Percentiles rank a stretch among this genome's conserved stretches.
Evolutionary conservation across 257 asterid genomes (phyloP).

Genomic region (Nicotiana tomentosiformis): DNA sequence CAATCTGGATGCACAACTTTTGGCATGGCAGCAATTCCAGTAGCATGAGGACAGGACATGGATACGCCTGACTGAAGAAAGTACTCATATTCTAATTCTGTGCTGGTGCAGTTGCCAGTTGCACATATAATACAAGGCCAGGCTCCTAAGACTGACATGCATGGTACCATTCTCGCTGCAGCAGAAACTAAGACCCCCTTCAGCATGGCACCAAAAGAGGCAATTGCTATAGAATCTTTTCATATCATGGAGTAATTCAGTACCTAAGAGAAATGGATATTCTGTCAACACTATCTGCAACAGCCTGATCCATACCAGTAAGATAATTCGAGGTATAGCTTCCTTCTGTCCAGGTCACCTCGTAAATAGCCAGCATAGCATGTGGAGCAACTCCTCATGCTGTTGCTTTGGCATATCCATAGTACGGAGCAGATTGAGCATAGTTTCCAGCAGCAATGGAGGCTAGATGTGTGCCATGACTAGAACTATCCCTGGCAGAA

Average conservation of each 20-base stretch:
- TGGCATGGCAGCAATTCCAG: constrained; percentile 31
- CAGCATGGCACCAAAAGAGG: constrained; percentile 31
- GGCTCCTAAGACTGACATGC: background rate
- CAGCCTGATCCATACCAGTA: background rate
- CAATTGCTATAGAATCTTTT: constrained; percentile 21
- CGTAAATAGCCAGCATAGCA: background rate
- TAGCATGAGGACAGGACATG: constrained; percentile 37
- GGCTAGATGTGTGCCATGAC: constrained; percentile 1
- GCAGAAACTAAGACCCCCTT: constrained; percentile 28
- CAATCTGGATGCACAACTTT: constrained; percentile 34
- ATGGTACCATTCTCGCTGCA: background rate
- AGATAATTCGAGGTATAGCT: background rate
- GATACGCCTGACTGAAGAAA: constrained; percentile 26
- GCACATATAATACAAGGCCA: too few species aligned
- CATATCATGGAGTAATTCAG: background rate
- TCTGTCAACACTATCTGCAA: background rate
- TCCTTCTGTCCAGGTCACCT: constrained; percentile 12
- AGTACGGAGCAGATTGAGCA: background rate
- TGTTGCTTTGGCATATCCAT: background rate
- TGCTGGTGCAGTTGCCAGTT: too few species aligned
- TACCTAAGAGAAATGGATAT: background rate
- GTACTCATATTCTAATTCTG: constrained; percentile 9
- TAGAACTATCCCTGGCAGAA: background rate
- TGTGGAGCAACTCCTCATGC: background rate
- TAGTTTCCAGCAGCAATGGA: constrained; percentile 1